These are phyloP conservation scores for Parietichytrium sp. DNA, from an alignment of 108 stramenopile genomes.

Conservation along the genomic window DNA sequence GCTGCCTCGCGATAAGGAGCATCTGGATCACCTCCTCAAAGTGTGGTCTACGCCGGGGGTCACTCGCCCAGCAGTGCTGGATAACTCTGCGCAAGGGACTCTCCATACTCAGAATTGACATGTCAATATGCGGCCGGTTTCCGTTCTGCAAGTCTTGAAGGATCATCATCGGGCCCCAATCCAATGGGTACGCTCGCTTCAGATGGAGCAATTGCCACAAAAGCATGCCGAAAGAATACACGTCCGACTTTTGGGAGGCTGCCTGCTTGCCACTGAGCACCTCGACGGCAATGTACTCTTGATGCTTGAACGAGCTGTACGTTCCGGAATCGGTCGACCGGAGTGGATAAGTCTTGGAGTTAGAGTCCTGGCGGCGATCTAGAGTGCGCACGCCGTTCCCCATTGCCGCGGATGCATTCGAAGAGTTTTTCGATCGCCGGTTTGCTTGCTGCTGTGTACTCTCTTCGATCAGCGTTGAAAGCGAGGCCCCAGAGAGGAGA, in stretches of 20 bases:
- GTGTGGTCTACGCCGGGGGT: background rate
- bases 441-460: no score
- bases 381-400: background rate
- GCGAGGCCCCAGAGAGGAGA: background rate
- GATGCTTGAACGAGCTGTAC: background rate
- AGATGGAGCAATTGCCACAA: constrained; percentile 20
- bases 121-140: constrained; percentile 26
- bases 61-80: background rate
- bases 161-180: background rate
- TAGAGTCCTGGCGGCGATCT: background rate
- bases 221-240: constrained; percentile 33
- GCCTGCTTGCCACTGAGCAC: background rate
- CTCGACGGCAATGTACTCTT: constrained; percentile 23
- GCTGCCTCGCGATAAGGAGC: constrained; percentile 7
- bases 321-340: background rate
- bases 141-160: background rate
- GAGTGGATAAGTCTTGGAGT: background rate
- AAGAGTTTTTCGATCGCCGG: background rate
- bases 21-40: background rate
- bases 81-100: constrained; percentile 21
- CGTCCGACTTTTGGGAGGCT: background rate
- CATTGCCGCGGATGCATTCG: background rate
- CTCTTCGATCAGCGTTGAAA: no score
- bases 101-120: background rate
- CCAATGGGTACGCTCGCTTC: background rate